A percentile compares a stretch with the other conserved stretches of the same genome.
phyloP scores from a whole-genome alignment of 2,329 filamentous ascomycete genomes.

The Myriosclerotinia curreyana region DNA sequence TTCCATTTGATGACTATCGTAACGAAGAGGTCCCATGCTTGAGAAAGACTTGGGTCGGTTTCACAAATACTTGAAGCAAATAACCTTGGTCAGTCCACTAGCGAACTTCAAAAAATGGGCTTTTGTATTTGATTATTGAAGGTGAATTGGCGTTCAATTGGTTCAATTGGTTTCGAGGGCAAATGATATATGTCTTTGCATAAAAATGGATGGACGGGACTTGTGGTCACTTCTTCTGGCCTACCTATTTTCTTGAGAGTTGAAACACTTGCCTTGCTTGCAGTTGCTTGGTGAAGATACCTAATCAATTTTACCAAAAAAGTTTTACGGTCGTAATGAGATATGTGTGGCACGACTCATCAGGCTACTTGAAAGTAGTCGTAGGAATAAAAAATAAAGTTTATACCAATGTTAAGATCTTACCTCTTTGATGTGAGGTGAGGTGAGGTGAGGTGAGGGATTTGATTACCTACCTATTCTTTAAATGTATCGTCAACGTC shows the following conservation, averaged over 20 bases:
- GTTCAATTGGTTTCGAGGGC: slow-evolving; percentile 20
- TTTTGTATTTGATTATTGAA: slow-evolving; percentile 23
- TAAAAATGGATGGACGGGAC: slow-evolving; percentile 22
- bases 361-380: slow-evolving; percentile 15
- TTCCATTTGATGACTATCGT: slow-evolving; percentile 25
- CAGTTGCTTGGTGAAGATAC: slow-evolving; percentile 14
- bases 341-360: slow-evolving; percentile 17
- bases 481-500: not conserved
- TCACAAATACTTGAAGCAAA: slow-evolving; percentile 18
- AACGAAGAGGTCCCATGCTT: slow-evolving; percentile 32
- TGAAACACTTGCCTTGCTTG: slow-evolving; percentile 8
- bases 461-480: not conserved
- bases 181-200: slow-evolving; percentile 23
- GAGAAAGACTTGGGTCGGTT: slow-evolving; percentile 33
- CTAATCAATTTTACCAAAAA: slow-evolving; percentile 16
- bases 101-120: slow-evolving; percentile 7
- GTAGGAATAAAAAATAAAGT: slow-evolving; percentile 15
- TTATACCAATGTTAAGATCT: slow-evolving; percentile 16
- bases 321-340: slow-evolving; percentile 17
- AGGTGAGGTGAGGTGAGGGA: not conserved
- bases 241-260: slow-evolving; percentile 19
- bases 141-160: slow-evolving; percentile 25
- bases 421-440: not conserved
- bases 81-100: slow-evolving; percentile 11
- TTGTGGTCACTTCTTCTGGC: slow-evolving; percentile 20